Percentiles rank a stretch among this genome's conserved stretches.
Evolutionary conservation across 176 grass and related monocot genomes (phyloP).

Genomic region (Tuctoria greenei): DNA sequence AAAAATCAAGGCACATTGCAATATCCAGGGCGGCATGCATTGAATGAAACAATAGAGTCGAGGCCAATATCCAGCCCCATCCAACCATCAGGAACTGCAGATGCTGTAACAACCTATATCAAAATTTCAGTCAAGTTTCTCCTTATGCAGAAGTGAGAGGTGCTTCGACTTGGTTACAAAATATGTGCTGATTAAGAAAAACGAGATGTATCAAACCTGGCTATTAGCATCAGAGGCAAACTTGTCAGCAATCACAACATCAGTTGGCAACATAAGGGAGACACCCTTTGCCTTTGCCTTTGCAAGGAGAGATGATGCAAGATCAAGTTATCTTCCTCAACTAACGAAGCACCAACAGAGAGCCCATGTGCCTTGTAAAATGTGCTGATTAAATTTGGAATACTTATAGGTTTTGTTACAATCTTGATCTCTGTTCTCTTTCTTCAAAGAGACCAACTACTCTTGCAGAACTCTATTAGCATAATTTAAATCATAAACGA

Average conservation of each 20-base stretch:
- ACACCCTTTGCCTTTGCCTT: constrained; percentile 69
- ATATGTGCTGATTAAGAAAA: not conserved
- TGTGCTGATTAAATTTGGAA: constrained; percentile 33
- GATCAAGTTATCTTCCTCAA: constrained; percentile 72
- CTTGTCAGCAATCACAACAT: constrained; percentile 68
- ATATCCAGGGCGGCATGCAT: constrained; percentile 47
- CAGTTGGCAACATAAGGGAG: constrained; percentile 63
- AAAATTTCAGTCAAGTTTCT: not conserved
- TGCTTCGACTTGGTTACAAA: not conserved
- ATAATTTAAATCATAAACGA: constrained; percentile 10
- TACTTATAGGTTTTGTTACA: not conserved
- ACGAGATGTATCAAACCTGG: constrained; percentile 43
- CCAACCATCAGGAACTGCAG: constrained; percentile 76
- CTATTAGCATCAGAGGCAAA: constrained; percentile 74
- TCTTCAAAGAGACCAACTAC: not conserved
- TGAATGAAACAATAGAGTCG: constrained; percentile 57
- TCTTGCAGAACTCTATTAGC: not conserved
- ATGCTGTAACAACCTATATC: constrained; percentile 51
- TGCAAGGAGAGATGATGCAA: constrained; percentile 61
- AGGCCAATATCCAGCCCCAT: constrained; percentile 80
- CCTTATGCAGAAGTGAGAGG: constrained; percentile 6
- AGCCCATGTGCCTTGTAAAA: constrained; percentile 83
- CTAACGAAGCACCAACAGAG: constrained; percentile 67
- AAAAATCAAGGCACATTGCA: too few relatives aligned
- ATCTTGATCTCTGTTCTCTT: not conserved